Evolutionary conservation across 768 basidiomycete species (phyloP), one percentile per base, ranked within the genome.

Genomic region (Lactarius akahatsu): DNA sequence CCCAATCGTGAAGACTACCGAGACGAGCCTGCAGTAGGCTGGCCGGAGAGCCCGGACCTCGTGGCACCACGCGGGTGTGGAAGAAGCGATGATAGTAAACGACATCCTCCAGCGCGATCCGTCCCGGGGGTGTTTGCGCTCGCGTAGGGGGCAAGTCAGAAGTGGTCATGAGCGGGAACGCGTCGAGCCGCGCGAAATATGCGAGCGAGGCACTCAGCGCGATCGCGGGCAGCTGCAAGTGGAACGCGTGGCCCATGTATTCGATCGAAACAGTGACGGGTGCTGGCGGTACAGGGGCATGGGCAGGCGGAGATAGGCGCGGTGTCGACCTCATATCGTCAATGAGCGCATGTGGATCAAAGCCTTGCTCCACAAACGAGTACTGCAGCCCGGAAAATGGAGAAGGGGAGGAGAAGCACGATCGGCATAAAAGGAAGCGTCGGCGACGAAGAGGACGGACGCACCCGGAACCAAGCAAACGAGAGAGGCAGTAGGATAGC

Each of bases 391-490:
- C 30, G 34, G 28, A 59, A 26, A 58, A 59, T 63, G 58, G 60
- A 40, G 52, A 38, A 41, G 43, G 47, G 38, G 36, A 54, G 54
- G 38, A 52, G 57, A 36, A 23, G 57, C 47, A 56, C 34, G 66
- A 63, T 63, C 62, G 60, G 55, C 34, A 47, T 41, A 52, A 59
- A 54, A 38, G 61, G 57, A 36, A 30, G 61, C 47, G 41, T 36
- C 23, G 57, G 40, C 8, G 59, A 30, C 32, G 34, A 56, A 52
- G 23, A 26, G 34, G 56, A 50, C 28, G 30, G 26, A 66, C 70
- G 56, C 57, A 70, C 70, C 55, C 59, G 64, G 52, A 69, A 70
- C 47, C 68, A 65, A 43, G 47, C 67, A 34, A 70, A 61, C 5
- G 61, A 45, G 47, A 62, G 59, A 18, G 70, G 70, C 41, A 30